Conservation (phyloP, 1,139 yeast genomes). For the Spathaspora jeffriesii region DNA sequence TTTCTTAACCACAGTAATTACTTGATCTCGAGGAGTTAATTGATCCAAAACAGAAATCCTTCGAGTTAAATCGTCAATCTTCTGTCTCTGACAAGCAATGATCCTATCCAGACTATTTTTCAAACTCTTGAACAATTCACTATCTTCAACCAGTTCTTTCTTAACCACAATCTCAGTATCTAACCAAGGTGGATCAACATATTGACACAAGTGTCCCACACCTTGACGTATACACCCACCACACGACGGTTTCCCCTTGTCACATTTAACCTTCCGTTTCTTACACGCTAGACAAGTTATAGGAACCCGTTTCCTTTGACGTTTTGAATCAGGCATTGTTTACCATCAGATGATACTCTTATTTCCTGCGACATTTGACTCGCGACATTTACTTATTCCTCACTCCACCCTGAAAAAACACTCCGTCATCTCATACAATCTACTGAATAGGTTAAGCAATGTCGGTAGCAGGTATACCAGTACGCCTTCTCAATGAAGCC, state of each 20-base stretch:
- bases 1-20: conserved; percentile 15
- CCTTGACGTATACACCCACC: conserved; percentile 45
- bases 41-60: conserved; percentile 30
- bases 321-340: conserved; percentile 8
- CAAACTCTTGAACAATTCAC: conserved; percentile 22
- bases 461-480: conserved; percentile 72
- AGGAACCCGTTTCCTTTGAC: conserved; percentile 39
- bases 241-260: conserved; percentile 43
- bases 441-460: conserved; percentile 15
- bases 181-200: conserved; percentile 44
- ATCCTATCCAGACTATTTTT: conserved; percentile 23
- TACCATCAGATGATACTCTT: not conserved
- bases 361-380: not conserved
- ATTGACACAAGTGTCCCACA: conserved; percentile 44
- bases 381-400: not conserved
- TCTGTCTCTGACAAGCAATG: conserved; percentile 28
- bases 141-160: conserved; percentile 13
- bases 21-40: not conserved
- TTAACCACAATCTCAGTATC: no score
- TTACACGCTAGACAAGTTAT: conserved; percentile 44
- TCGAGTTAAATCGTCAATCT: conserved; percentile 37
- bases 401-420: not conserved
- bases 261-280: conserved; percentile 47
- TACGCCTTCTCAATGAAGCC: conserved; percentile 85
- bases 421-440: not conserved